Conservation (phyloP, 192 early-diverging fungal genomes). For the Allomyces arbusculus region DNA sequence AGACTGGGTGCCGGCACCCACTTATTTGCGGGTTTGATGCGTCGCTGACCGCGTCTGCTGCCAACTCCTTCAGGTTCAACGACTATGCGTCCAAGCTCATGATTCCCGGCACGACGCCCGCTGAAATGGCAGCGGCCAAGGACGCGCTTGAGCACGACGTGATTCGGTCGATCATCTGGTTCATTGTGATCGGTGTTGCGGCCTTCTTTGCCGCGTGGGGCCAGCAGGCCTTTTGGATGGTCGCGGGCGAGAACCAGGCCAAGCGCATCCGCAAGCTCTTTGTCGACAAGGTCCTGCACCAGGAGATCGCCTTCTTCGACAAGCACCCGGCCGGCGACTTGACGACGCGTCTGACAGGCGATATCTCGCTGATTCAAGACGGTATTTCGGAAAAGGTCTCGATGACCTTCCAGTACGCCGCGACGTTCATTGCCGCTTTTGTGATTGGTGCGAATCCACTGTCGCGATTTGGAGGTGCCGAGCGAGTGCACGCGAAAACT, state of each 20-base stretch:
- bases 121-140: conserved; percentile 1
- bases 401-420: conserved; percentile 34
- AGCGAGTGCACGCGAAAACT: neutral
- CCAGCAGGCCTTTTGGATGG: conserved; percentile 31
- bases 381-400: conserved; percentile 72
- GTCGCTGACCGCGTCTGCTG: conserved; percentile 11
- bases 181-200: conserved; percentile 34
- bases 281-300: conserved; percentile 54
- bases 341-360: conserved; percentile 65
- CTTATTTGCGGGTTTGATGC: neutral
- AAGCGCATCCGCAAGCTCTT: conserved; percentile 57
- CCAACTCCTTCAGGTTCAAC: conserved; percentile 9
- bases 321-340: conserved; percentile 50
- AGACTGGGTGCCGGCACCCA: conserved; percentile 7
- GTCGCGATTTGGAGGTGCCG: conserved; percentile 18
- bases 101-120: conserved; percentile 8
- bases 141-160: conserved; percentile 2
- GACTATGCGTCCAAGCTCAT: conserved; percentile 7
- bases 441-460: conserved; percentile 32
- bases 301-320: conserved; percentile 80
- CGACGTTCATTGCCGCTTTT: conserved; percentile 52
- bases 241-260: conserved; percentile 34
- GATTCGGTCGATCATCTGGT: conserved; percentile 14
- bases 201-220: conserved; percentile 33
- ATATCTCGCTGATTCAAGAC: conserved; percentile 71